A percentile compares a stretch with the other conserved stretches of the same genome.
These are phyloP conservation scores for Paracoccidioides lutzii DNA, from an alignment of 2,329 filamentous ascomycete species.

Conservation along the genomic window DNA sequence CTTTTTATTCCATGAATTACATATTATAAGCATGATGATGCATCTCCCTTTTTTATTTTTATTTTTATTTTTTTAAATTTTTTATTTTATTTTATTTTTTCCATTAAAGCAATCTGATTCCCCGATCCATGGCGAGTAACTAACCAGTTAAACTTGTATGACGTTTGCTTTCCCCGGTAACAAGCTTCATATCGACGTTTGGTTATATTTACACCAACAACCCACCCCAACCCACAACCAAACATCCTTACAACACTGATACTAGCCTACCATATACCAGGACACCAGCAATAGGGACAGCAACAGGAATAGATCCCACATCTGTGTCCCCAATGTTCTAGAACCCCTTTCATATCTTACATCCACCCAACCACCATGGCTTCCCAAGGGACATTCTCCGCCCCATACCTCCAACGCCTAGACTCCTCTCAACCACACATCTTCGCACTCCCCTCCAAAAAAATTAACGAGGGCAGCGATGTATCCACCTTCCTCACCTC, in stretches of 20 bases:
- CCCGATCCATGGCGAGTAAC: too few relatives aligned
- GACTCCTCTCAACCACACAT: conserved; percentile 36
- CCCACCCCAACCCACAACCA: not conserved
- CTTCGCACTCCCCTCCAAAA: conserved; percentile 61
- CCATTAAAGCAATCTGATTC: too few relatives aligned
- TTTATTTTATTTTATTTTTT: too few relatives aligned
- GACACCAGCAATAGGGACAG: not conserved
- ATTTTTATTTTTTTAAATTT: too few relatives aligned
- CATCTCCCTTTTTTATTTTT: too few relatives aligned
- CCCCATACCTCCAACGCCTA: conserved; percentile 34
- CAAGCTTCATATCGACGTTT: not conserved
- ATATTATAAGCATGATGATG: too few relatives aligned
- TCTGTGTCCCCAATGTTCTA: not conserved
- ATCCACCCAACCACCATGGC: not conserved
- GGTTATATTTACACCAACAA: not conserved
- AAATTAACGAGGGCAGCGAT: conserved; percentile 74
- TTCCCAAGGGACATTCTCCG: not conserved
- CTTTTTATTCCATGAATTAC: too few relatives aligned
- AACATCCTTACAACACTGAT: not conserved
- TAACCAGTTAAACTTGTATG: not conserved
- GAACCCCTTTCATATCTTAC: not conserved
- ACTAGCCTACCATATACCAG: not conserved
- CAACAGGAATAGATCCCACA: not conserved
- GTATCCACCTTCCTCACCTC: conserved; percentile 68
- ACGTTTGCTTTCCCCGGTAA: not conserved